Conservation (phyloP, 148 eudicot species). For the Amaranthus palmeri region DNA sequence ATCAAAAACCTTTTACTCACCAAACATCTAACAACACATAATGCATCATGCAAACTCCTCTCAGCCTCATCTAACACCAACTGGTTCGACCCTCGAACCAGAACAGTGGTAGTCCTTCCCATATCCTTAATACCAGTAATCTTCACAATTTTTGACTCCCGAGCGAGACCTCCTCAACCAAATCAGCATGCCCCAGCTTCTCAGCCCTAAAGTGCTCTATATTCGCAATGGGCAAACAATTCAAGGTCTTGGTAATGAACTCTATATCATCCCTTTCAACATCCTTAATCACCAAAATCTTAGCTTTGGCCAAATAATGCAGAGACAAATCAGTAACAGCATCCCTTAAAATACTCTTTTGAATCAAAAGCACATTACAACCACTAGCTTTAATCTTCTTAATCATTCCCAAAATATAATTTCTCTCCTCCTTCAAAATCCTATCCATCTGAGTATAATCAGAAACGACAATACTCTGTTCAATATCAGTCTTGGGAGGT, state of each 20-base stretch:
- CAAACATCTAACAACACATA: constrained; percentile 87
- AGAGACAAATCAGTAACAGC: constrained; percentile 90
- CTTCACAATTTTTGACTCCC: constrained; percentile 90
- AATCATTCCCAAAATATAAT: constrained; percentile 80
- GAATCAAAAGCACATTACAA: constrained; percentile 88
- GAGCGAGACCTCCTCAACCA: constrained; percentile 82
- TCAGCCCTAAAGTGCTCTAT: constrained; percentile 89
- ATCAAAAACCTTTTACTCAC: constrained; percentile 79
- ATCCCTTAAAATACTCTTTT: constrained; percentile 94
- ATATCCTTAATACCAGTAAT: constrained; percentile 85
- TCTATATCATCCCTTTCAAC: constrained; percentile 96
- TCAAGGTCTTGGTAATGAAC: constrained; percentile 92
- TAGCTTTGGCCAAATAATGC: constrained; percentile 90
- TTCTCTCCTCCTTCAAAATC: constrained; percentile 92
- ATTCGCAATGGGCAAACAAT: constrained; percentile 83
- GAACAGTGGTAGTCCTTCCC: constrained; percentile 85
- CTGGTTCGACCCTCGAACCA: constrained; percentile 84
- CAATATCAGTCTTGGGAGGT: constrained; percentile 95
- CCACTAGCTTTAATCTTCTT: constrained; percentile 92
- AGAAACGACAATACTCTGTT: constrained; percentile 85
- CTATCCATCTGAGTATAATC: constrained; percentile 96
- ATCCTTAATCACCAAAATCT: constrained; percentile 90
- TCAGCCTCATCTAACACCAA: constrained; percentile 96
- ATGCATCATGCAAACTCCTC: constrained; percentile 86
- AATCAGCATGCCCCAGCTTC: constrained; percentile 79